Evolutionary conservation across 495 filamentous ascomycete genomes (phyloP).

Genomic region (Sordaria brevicollis): DNA sequence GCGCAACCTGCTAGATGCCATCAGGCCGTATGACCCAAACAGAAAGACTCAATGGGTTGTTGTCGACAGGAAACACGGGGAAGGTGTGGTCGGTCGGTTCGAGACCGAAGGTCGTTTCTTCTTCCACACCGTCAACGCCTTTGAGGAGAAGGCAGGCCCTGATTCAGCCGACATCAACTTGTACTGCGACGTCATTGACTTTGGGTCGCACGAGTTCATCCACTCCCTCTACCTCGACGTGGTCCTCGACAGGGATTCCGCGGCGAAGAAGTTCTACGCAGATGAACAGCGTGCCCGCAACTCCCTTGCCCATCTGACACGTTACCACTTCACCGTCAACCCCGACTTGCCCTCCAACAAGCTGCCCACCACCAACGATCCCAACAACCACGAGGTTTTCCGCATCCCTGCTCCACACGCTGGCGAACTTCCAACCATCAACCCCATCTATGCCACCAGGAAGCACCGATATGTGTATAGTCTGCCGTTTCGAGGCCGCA

Average conservation of each 20-base stretch:
- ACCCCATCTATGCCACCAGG: slow-evolving; percentile 42
- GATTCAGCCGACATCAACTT: slow-evolving; percentile 22
- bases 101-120: slow-evolving; percentile 55
- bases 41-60: slow-evolving; percentile 56
- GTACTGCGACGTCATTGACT: slow-evolving; percentile 46
- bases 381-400: slow-evolving; percentile 20
- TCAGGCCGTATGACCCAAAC: slow-evolving; percentile 41
- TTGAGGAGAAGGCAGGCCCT: slow-evolving; percentile 40
- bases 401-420: slow-evolving; percentile 27
- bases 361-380: neutral
- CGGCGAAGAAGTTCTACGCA: slow-evolving; percentile 15
- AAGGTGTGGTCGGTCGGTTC: slow-evolving; percentile 50
- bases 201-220: slow-evolving; percentile 45
- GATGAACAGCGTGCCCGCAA: slow-evolving; percentile 21
- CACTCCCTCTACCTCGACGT: slow-evolving; percentile 50
- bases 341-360: neutral
- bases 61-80: slow-evolving; percentile 43
- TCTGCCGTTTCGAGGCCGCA: slow-evolving; percentile 43
- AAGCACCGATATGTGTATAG: slow-evolving; percentile 58
- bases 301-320: slow-evolving; percentile 25
- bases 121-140: slow-evolving; percentile 71
- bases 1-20: slow-evolving; percentile 45
- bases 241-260: slow-evolving; percentile 30
- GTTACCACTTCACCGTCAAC: slow-evolving; percentile 37
- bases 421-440: slow-evolving; percentile 60